These are phyloP conservation scores for Fraxinus floribunda DNA, from an alignment of 305 asterid genomes.

Conservation along the genomic window DNA sequence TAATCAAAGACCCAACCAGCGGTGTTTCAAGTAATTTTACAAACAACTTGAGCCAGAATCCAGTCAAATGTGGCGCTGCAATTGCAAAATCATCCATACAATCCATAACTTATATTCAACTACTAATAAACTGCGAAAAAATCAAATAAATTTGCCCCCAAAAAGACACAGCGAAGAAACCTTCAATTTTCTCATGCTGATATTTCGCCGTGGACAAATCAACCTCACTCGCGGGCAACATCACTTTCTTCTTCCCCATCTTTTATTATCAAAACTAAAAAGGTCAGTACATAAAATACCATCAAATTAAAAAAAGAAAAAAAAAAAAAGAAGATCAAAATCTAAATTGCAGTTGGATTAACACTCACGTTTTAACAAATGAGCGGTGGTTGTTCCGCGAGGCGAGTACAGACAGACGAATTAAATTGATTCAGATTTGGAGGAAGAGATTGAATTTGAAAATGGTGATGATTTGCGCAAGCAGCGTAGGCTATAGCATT, in stretches of 20 bases:
- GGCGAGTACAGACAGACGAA: background rate
- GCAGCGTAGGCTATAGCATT: background rate
- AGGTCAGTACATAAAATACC: background rate
- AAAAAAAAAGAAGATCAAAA: background rate
- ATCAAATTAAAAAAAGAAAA: background rate
- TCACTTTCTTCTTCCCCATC: constrained; percentile 77
- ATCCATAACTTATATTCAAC: background rate
- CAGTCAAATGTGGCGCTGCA: constrained; percentile 96
- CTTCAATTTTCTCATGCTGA: constrained; percentile 52
- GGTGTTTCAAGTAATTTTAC: constrained; percentile 67
- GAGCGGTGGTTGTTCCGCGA: background rate
- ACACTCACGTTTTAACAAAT: background rate
- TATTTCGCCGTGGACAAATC: constrained; percentile 64
- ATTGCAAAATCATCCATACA: constrained; percentile 5
- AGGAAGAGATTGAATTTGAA: background rate
- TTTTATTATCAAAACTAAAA: background rate
- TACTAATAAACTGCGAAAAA: background rate
- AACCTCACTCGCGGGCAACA: constrained; percentile 74
- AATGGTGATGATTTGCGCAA: background rate
- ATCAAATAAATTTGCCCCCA: background rate
- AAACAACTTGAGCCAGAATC: constrained; percentile 59
- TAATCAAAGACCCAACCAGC: constrained; percentile 57
- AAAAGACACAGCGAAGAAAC: background rate
- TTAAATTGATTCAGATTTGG: background rate
- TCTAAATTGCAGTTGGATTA: background rate